phyloP scores from a whole-genome alignment of 352 stramenopile species.

The Pythium utonaiense region DNA sequence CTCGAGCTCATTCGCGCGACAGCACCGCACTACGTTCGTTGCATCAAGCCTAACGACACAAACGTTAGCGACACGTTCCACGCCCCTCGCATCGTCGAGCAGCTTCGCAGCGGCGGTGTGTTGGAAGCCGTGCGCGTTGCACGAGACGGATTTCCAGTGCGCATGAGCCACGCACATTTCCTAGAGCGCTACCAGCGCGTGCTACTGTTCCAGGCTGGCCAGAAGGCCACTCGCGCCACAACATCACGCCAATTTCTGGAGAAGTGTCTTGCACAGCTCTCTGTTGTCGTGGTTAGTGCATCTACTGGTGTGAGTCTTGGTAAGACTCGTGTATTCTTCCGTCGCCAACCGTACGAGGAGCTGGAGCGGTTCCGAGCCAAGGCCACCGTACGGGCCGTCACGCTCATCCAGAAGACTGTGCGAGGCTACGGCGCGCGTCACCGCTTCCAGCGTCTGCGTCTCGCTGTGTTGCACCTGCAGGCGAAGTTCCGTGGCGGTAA shows the following conservation, averaged over 20 bases:
- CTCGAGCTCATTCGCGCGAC: slow-evolving; percentile 92
- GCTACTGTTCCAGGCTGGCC: slow-evolving; percentile 25
- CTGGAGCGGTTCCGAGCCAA: slow-evolving; percentile 71
- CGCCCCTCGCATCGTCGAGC: slow-evolving; percentile 67
- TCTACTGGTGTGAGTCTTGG: slow-evolving; percentile 65
- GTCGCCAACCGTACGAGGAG: slow-evolving; percentile 91
- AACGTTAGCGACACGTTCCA: slow-evolving; percentile 76
- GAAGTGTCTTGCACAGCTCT: slow-evolving; percentile 13
- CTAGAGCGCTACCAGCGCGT: slow-evolving; percentile 62
- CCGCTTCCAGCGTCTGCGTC: slow-evolving; percentile 32
- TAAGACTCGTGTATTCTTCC: slow-evolving; percentile 93
- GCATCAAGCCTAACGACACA: slow-evolving; percentile 97
- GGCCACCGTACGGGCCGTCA: slow-evolving; percentile 29
- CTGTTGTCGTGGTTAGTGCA: neutral
- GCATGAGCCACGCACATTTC: slow-evolving; percentile 78
- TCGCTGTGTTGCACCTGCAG: slow-evolving; percentile 45
- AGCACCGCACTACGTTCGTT: slow-evolving; percentile 97
- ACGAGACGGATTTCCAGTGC: slow-evolving; percentile 79
- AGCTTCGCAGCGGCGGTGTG: slow-evolving; percentile 83
- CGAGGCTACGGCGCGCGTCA: slow-evolving; percentile 44
- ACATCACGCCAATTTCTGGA: slow-evolving; percentile 2
- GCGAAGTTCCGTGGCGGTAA: slow-evolving; percentile 32
- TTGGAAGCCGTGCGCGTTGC: slow-evolving; percentile 86
- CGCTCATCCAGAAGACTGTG: slow-evolving; percentile 49
- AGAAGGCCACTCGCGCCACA: neutral